Conservation (phyloP, 257 asterid species). For the Fraxinus anomala region DNA sequence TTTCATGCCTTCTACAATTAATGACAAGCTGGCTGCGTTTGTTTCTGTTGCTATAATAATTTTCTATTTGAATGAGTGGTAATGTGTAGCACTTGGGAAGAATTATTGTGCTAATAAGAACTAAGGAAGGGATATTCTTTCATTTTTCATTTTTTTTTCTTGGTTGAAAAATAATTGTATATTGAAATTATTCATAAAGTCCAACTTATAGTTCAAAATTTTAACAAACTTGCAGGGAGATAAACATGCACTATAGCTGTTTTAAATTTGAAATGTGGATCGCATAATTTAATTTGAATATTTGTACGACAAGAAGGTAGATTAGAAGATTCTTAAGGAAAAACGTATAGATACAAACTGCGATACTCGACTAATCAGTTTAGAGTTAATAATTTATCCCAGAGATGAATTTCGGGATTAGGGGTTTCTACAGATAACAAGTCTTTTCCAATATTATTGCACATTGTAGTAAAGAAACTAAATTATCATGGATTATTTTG, state of each 20-base stretch:
- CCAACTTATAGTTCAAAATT: not conserved
- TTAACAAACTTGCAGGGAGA: not conserved
- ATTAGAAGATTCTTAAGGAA: not conserved
- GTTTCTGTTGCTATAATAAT: not conserved
- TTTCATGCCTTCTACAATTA: not conserved
- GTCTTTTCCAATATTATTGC: not conserved
- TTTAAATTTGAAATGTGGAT: not conserved
- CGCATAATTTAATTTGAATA: not conserved
- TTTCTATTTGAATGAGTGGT: not conserved
- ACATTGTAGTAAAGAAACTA: not conserved
- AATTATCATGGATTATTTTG: not conserved
- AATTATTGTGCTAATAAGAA: conserved; percentile 11
- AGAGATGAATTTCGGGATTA: not conserved
- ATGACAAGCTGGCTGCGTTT: not conserved
- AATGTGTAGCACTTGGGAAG: conserved; percentile 1
- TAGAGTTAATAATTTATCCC: not conserved
- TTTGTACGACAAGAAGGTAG: not conserved
- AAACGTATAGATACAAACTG: not conserved
- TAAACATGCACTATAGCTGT: not conserved
- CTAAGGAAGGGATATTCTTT: not conserved
- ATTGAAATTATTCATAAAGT: not conserved
- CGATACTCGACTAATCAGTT: not conserved
- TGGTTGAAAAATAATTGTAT: conserved; percentile 3
- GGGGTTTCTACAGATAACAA: not conserved
- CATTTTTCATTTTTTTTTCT: not conserved